Evolutionary conservation across 192 early-diverging fungal genomes (phyloP).

Genomic region (Coemansia sp.): DNA sequence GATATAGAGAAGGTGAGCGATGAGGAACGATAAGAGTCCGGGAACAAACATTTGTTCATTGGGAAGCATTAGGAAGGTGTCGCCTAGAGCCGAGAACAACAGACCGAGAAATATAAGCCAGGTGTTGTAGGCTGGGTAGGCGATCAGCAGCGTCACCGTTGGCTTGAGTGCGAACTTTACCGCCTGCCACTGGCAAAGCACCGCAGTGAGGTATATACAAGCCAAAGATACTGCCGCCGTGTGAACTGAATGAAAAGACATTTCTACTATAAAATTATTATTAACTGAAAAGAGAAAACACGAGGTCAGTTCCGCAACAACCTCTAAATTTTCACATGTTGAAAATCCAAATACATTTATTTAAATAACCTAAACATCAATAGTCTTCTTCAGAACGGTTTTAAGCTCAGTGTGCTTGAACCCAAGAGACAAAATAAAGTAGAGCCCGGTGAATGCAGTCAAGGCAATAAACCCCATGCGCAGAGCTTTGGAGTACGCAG

Average conservation of each 20-base stretch:
- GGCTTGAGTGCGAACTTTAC: conserved; percentile 44
- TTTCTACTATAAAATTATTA: not conserved
- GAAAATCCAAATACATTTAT: conserved; percentile 1
- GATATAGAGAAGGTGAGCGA: conserved; percentile 34
- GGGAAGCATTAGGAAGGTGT: conserved; percentile 38
- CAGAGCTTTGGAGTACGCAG: conserved; percentile 17
- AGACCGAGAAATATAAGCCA: conserved; percentile 23
- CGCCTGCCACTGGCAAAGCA: conserved; percentile 10
- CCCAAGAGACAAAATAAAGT: conserved; percentile 22
- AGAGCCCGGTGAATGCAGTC: conserved; percentile 23
- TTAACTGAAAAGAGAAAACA: conserved; percentile 2
- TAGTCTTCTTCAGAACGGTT: conserved; percentile 33
- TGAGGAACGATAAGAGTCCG: conserved; percentile 39
- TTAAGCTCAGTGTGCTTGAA: conserved; percentile 42
- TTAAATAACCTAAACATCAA: conserved; percentile 10
- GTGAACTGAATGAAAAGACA: conserved; percentile 9
- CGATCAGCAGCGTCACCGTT: conserved; percentile 34
- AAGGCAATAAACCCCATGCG: conserved; percentile 29
- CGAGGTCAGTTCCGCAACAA: not conserved
- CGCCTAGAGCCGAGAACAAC: conserved; percentile 34
- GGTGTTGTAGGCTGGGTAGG: conserved; percentile 14
- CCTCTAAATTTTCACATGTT: not conserved
- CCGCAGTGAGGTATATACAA: conserved; percentile 24
- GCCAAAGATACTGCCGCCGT: conserved; percentile 8
- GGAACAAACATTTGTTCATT: conserved; percentile 35